phyloP scores from a whole-genome alignment of 305 asterid species.

The Andrographis paniculata region DNA sequence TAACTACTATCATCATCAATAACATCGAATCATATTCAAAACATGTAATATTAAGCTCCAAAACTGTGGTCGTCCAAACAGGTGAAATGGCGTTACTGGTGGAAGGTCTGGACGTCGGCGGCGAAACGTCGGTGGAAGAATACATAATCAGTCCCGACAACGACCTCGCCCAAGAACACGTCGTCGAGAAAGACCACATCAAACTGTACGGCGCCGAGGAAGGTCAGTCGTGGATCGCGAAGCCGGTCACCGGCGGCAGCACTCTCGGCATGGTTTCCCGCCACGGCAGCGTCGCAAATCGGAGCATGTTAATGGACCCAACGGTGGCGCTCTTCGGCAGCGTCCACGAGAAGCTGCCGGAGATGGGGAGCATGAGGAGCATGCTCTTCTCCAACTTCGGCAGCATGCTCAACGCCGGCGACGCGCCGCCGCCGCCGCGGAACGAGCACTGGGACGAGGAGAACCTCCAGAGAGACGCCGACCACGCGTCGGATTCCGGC shows the following conservation, averaged over 20 bases:
- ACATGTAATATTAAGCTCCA: too few species aligned
- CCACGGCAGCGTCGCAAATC: slow-evolving; percentile 59
- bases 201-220: slow-evolving; percentile 89
- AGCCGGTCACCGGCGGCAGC: slow-evolving; percentile 70
- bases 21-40: too few species aligned
- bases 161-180: slow-evolving; percentile 58
- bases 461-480: slow-evolving; percentile 34
- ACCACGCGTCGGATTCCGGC: slow-evolving; percentile 43
- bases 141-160: slow-evolving; percentile 68
- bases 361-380: slow-evolving; percentile 76
- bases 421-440: slow-evolving; percentile 31
- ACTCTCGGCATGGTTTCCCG: slow-evolving; percentile 59
- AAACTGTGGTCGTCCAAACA: slow-evolving; percentile 30
- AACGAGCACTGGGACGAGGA: slow-evolving; percentile 77
- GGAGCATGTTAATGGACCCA: slow-evolving; percentile 60
- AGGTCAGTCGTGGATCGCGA: slow-evolving; percentile 89
- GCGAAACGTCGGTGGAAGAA: slow-evolving; percentile 74
- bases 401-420: slow-evolving; percentile 64
- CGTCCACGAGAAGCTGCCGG: slow-evolving; percentile 69
- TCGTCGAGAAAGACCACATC: slow-evolving; percentile 45
- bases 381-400: slow-evolving; percentile 69
- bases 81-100: slow-evolving; percentile 92
- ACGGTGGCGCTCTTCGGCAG: slow-evolving; percentile 86
- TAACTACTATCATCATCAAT: too few species aligned
- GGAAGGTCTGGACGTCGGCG: slow-evolving; percentile 82